phyloP scores from a whole-genome alignment of 148 eudicot species.

The Salicornia ramosissima region DNA sequence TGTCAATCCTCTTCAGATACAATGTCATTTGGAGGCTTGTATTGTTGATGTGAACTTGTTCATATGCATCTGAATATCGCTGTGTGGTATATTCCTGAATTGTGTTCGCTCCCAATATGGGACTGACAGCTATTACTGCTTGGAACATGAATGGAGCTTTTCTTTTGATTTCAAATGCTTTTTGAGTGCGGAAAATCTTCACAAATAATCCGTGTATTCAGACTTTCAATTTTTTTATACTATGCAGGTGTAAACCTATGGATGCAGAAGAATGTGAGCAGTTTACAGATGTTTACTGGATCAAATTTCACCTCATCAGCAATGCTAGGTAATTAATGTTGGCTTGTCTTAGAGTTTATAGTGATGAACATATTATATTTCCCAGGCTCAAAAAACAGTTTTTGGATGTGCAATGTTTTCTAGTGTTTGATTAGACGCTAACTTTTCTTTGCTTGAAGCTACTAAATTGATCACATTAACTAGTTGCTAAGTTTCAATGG shows the following conservation, averaged over 20 bases:
- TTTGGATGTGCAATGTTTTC: neutral
- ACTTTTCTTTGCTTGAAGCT: neutral
- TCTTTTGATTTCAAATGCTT: neutral
- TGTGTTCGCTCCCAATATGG: no score
- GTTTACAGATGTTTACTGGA: slow-evolving; percentile 88
- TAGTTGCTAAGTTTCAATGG: neutral
- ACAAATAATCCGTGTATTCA: no score
- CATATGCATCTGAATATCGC: neutral
- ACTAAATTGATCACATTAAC: neutral
- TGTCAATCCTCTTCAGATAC: neutral
- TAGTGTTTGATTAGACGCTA: neutral
- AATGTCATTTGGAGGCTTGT: neutral
- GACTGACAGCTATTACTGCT: neutral
- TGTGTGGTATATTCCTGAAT: neutral
- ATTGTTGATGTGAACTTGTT: neutral
- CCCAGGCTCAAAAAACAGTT: neutral
- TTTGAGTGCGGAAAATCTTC: no score
- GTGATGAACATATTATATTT: neutral
- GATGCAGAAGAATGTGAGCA: slow-evolving; percentile 87
- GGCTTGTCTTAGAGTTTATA: neutral
- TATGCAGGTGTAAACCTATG: slow-evolving; percentile 81
- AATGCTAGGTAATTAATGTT: slow-evolving; percentile 58
- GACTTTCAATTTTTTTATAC: slow-evolving; percentile 10
- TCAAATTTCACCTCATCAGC: slow-evolving; percentile 58
- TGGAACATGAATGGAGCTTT: neutral